A percentile compares a stretch with the other conserved stretches of the same genome.
Conservation (phyloP, 225 moss, liverwort and hornwort species). For the Thuidium tamariscinum region DNA sequence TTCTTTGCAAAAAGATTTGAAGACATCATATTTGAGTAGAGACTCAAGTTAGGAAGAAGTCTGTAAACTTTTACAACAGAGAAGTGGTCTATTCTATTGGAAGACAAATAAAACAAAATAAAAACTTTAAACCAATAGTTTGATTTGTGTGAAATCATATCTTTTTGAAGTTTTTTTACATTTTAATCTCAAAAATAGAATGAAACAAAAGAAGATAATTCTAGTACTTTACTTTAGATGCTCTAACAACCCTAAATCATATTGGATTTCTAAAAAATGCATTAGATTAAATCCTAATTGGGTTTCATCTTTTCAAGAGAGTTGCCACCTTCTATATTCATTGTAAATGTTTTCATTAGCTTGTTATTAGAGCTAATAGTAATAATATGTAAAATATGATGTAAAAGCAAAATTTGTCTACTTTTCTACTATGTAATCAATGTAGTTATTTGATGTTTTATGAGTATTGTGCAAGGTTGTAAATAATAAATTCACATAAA, state of each 20-base stretch:
- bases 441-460: background rate
- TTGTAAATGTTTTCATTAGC: background rate
- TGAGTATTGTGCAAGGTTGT: background rate
- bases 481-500: background rate
- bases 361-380: fast-evolving
- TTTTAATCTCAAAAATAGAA: background rate
- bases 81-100: fast-evolving
- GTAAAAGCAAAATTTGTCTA: fast-evolving
- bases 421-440: background rate
- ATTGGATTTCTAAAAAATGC: background rate
- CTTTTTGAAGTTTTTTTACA: fast-evolving
- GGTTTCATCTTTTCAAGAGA: fast-evolving
- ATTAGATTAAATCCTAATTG: background rate
- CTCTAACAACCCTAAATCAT: fast-evolving
- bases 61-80: background rate
- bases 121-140: fast-evolving
- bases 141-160: background rate
- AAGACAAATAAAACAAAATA: fast-evolving
- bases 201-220: fast-evolving
- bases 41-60: fast-evolving
- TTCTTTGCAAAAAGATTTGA: background rate
- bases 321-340: background rate
- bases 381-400: no score
- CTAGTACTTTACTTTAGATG: fast-evolving
- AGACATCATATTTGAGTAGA: fast-evolving